Base-by-base conservation (phyloP, 176 grass and related monocot genomes). In the Puccinellia tenuiflora region DNA sequence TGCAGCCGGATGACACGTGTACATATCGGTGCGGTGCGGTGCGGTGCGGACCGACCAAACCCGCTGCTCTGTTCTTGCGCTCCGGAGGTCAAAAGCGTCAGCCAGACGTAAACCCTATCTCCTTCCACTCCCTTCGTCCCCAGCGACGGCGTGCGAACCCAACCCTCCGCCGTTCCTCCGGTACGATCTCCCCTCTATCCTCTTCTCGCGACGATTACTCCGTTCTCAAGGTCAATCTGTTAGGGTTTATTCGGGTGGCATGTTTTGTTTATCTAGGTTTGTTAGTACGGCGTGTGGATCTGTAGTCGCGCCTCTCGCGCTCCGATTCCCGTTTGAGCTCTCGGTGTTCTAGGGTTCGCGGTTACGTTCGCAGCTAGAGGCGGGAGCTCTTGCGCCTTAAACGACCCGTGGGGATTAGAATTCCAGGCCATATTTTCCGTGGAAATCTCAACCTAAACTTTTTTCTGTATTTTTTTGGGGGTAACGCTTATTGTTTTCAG, bases 41-140 rank as follows among this genome's bases (percentile, higher is more conserved):
- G 69, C 25, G 43, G 15, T 28, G 69, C 42, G 69, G 69, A 48
- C 42, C 40, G 42, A 72, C 40, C 68, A 72, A 46, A 61, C 38
- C 39, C 73, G 45, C 75, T 9, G 46, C 63, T 25, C 1, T 81
- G 46, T 35, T 28, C 15, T 18, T 40, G 64, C 42, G 78, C 30
- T 53, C 79, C n/a, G 24, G 7, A 7, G 79, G 63, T 40, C 64
- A 26, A 51, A 51, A 28, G 25, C 68, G 40, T 0, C 43, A 46
- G 25, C 25, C 42, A 7, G n/a, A n/a, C n/a, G 47, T 68, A 80
- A 80, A 80, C 78, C 79, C 65, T 81, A 38, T 81, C 79, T 68
- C 10, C 46, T 69, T 5, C 61, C 13, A 11, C 13, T n/a, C 73
- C 20, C 60, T 10, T n/a, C 60, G 28, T 20, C 35, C 5, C 16